These are phyloP conservation scores for Xylaria longipes DNA, from an alignment of 495 filamentous ascomycete species.

Conservation along the genomic window DNA sequence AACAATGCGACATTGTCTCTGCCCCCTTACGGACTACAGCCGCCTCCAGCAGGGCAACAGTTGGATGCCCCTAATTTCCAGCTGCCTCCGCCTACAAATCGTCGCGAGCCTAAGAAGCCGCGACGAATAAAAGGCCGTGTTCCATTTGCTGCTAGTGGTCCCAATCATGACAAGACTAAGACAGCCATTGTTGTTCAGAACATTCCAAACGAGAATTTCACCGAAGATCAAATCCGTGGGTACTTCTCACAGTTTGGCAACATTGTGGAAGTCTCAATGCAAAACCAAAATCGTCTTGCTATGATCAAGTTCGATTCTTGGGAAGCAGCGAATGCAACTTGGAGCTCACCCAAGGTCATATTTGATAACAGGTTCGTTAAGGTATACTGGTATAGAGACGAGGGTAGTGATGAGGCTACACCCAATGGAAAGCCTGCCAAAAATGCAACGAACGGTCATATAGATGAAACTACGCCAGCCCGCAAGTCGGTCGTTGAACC, in stretches of 20 bases:
- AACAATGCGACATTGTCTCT: constrained; percentile 61
- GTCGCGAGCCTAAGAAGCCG: constrained; percentile 51
- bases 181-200: constrained; percentile 89
- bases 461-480: constrained; percentile 20
- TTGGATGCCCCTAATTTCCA: constrained; percentile 24
- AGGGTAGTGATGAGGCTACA: constrained; percentile 42
- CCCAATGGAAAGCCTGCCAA: constrained; percentile 35
- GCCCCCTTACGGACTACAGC: constrained; percentile 26
- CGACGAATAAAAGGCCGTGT: constrained; percentile 56
- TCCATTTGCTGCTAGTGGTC: constrained; percentile 77
- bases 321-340: constrained; percentile 78
- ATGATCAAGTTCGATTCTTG: constrained; percentile 80
- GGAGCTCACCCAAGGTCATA: constrained; percentile 89
- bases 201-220: constrained; percentile 87
- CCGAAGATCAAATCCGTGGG: constrained; percentile 71
- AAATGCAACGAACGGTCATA: constrained; percentile 30
- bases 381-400: constrained; percentile 90
- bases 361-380: constrained; percentile 99
- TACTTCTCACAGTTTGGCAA: constrained; percentile 89
- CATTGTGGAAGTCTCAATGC: constrained; percentile 75
- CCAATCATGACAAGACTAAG: constrained; percentile 74
- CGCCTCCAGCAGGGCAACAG: constrained; percentile 18
- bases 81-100: constrained; percentile 30
- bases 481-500: constrained; percentile 51
- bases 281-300: constrained; percentile 77